A percentile compares a stretch with the other conserved stretches of the same genome.
Conservation (phyloP, 1,284 basidiomycete species). For the Marasmius fiardii region DNA sequence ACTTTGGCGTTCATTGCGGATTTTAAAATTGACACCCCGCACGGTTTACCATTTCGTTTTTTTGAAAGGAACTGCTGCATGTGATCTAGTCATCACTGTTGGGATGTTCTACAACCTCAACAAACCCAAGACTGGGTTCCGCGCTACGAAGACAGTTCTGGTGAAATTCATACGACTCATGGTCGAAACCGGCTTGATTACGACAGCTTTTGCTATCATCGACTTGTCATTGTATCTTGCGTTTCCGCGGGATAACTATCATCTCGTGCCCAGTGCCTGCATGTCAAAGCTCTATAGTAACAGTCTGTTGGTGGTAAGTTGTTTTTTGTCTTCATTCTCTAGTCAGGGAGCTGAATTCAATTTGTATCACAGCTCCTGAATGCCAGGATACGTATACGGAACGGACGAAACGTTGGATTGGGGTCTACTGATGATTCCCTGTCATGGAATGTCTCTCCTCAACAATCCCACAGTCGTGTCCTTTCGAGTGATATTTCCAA, state of each 20-base stretch:
- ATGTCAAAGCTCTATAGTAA: slow-evolving; percentile 16
- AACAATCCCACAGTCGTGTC: too few species aligned
- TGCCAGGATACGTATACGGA: not conserved
- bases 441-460: not conserved
- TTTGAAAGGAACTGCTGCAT: slow-evolving; percentile 9
- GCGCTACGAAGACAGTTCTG: not conserved
- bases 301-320: slow-evolving; percentile 12
- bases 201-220: slow-evolving; percentile 9
- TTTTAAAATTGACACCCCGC: too few species aligned
- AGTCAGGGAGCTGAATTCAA: too few species aligned
- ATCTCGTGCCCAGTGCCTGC: slow-evolving; percentile 10
- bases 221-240: slow-evolving; percentile 10
- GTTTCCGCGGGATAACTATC: slow-evolving; percentile 14
- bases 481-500: too few species aligned
- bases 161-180: slow-evolving; percentile 9
- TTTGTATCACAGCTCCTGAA: not conserved
- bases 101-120: not conserved
- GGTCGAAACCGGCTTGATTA: slow-evolving; percentile 12
- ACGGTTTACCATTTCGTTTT: not conserved
- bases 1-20: not conserved
- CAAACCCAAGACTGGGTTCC: not conserved
- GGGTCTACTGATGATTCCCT: not conserved
- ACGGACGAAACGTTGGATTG: not conserved
- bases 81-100: slow-evolving; percentile 13
- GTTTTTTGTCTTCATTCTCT: too few species aligned